Evolutionary conservation across 2,329 filamentous ascomycete species (phyloP).

Genomic region (Sporothrix variecibatus): DNA sequence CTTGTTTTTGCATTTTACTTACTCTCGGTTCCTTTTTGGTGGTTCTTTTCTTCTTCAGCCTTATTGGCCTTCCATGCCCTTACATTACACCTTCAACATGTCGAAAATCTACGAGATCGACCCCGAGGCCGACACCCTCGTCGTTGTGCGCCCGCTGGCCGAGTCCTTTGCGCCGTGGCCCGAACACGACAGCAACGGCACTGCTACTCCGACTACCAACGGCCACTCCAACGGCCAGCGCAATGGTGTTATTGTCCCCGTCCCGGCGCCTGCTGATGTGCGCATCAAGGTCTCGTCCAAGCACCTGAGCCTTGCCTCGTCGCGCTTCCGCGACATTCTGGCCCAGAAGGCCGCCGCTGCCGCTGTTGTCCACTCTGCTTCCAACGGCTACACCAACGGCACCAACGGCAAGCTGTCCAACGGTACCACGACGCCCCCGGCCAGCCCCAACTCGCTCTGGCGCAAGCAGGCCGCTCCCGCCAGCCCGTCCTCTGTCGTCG

Average conservation of each 20-base stretch:
- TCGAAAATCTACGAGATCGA: slow-evolving; percentile 41
- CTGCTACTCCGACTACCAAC: not conserved
- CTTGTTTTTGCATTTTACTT: not conserved
- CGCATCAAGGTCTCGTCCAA: slow-evolving; percentile 42
- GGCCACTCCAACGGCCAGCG: not conserved
- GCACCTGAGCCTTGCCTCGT: slow-evolving; percentile 42
- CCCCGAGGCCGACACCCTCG: slow-evolving; percentile 39
- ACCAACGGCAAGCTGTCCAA: not conserved
- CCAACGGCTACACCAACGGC: not conserved
- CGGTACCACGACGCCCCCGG: slow-evolving; percentile 18
- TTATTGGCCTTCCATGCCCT: slow-evolving; percentile 14
- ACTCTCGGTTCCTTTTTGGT: not conserved
- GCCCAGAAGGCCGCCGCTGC: slow-evolving; percentile 5
- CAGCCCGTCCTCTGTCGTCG: slow-evolving; percentile 25
- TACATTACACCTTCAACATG: slow-evolving; percentile 31
- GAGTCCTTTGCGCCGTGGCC: slow-evolving; percentile 34
- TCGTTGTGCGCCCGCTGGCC: slow-evolving; percentile 35
- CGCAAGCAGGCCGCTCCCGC: slow-evolving; percentile 15
- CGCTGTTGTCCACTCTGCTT: not conserved
- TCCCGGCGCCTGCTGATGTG: slow-evolving; percentile 31
- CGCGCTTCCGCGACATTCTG: slow-evolving; percentile 33
- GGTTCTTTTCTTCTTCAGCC: not conserved
- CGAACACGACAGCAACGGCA: slow-evolving; percentile 17
- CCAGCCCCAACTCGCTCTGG: slow-evolving; percentile 22
- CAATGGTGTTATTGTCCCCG: not conserved